phyloP scores from a whole-genome alignment of 2,329 filamentous ascomycete species.

The Neoarthrinium moseri region DNA sequence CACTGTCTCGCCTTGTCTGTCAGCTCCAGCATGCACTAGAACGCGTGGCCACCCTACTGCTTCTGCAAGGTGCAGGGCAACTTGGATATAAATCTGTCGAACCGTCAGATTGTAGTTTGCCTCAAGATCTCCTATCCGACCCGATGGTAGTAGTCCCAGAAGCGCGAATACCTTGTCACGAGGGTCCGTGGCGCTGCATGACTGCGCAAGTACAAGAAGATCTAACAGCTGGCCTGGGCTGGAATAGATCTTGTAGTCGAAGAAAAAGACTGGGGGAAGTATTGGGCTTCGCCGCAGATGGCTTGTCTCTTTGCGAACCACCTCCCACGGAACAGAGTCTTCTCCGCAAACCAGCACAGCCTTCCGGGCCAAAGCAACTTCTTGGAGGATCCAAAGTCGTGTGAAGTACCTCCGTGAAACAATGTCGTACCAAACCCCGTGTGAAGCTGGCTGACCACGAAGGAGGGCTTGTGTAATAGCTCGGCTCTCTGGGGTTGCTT shows the following conservation, averaged over 20 bases:
- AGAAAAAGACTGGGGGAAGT: neutral
- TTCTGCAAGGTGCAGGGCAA: slow-evolving; percentile 5
- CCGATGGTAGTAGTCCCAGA: slow-evolving; percentile 8
- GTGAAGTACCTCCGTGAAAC: slow-evolving; percentile 11
- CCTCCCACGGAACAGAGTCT: neutral
- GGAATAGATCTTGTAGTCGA: slow-evolving; percentile 1
- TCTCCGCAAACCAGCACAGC: slow-evolving; percentile 10
- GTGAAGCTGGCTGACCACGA: too few species aligned
- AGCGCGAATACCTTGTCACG: slow-evolving; percentile 14
- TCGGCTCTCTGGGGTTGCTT: neutral
- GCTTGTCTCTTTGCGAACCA: neutral
- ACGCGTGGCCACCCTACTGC: slow-evolving; percentile 6
- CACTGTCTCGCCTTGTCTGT: accelerated
- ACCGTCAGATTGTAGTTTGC: slow-evolving; percentile 9
- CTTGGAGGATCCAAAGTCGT: slow-evolving; percentile 14
- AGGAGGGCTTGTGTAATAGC: too few species aligned
- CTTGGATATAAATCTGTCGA: slow-evolving; percentile 5
- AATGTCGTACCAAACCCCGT: neutral
- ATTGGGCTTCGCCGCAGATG: too few species aligned
- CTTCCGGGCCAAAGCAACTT: slow-evolving; percentile 10
- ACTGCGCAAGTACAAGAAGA: slow-evolving; percentile 1
- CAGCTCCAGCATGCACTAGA: slow-evolving; percentile 1
- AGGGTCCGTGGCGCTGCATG: slow-evolving; percentile 7
- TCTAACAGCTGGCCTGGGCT: neutral
- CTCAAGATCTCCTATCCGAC: neutral